These are phyloP conservation scores for Rehmannia glutinosa DNA, from an alignment of 257 asterid genomes.

Conservation along the genomic window DNA sequence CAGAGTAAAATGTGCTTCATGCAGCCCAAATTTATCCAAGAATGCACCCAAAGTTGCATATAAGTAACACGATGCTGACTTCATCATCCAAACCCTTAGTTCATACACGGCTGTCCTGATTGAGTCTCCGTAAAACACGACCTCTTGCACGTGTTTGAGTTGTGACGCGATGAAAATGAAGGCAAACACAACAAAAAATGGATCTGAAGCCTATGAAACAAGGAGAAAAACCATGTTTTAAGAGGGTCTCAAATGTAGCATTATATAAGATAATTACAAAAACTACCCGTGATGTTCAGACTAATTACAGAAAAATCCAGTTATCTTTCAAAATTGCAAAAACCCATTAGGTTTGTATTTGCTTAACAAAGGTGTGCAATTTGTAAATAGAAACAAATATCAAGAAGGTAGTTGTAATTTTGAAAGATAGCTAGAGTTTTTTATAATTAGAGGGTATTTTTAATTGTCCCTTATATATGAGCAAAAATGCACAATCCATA, in stretches of 20 bases:
- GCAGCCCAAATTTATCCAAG: slow-evolving; percentile 30
- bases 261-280: too few relatives aligned
- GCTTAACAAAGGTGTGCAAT: too few relatives aligned
- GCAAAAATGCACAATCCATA: too few relatives aligned
- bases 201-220: slow-evolving; percentile 37
- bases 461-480: too few relatives aligned
- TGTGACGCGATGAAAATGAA: slow-evolving; percentile 36
- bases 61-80: slow-evolving; percentile 39
- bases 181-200: slow-evolving; percentile 36
- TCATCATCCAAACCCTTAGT: slow-evolving; percentile 56
- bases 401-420: too few relatives aligned
- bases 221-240: not conserved
- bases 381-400: too few relatives aligned
- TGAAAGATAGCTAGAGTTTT: too few relatives aligned
- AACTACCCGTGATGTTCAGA: too few relatives aligned
- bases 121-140: slow-evolving; percentile 40
- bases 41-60: slow-evolving; percentile 42
- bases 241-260: too few relatives aligned
- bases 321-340: not conserved
- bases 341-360: too few relatives aligned
- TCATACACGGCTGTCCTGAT: slow-evolving; percentile 41
- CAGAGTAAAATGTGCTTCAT: slow-evolving; percentile 45
- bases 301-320: too few relatives aligned
- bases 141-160: slow-evolving; percentile 46
- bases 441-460: too few relatives aligned